Conservation (phyloP, 352 stramenopile genomes). For the Pythium grandisporangium region DNA sequence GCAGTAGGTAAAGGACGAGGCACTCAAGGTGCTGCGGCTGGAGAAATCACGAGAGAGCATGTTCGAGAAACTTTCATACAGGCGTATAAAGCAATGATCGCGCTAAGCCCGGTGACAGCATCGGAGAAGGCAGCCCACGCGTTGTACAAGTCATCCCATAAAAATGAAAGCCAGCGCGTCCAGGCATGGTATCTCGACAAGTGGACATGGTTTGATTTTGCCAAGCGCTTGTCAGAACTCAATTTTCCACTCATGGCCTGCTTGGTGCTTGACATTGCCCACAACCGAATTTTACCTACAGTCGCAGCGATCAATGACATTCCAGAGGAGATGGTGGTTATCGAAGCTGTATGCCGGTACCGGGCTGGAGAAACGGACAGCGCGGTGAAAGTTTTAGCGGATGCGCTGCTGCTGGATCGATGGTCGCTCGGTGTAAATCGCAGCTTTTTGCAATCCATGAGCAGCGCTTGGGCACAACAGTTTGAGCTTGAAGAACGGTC, state of each 20-base stretch:
- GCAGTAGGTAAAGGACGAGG: too few species aligned
- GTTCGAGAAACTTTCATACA: slow-evolving; percentile 36
- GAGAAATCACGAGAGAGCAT: slow-evolving; percentile 33
- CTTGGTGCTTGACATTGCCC: slow-evolving; percentile 16
- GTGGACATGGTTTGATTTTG: slow-evolving; percentile 52
- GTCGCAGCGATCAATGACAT: slow-evolving; percentile 3
- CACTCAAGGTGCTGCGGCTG: too few species aligned
- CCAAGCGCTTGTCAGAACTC: slow-evolving; percentile 22
- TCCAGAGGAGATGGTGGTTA: slow-evolving; percentile 20
- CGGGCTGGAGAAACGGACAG: slow-evolving; percentile 20
- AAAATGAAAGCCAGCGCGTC: slow-evolving; percentile 45
- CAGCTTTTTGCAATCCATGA: too few species aligned
- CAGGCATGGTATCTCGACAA: slow-evolving; percentile 48
- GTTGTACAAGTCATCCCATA: slow-evolving; percentile 53
- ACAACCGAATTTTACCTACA: too few species aligned
- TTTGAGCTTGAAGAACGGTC: slow-evolving; percentile 30
- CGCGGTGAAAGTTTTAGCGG: slow-evolving; percentile 18
- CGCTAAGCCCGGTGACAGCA: slow-evolving; percentile 22
- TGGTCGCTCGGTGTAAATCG: too few species aligned
- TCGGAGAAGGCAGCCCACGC: slow-evolving; percentile 50
- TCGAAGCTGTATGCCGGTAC: slow-evolving; percentile 29
- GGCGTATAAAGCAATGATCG: slow-evolving; percentile 49
- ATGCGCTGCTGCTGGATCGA: slow-evolving; percentile 32
- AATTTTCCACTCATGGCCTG: slow-evolving; percentile 43
- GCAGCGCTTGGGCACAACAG: slow-evolving; percentile 24